Percentiles rank a stretch among this genome's conserved stretches.
These are phyloP conservation scores for Botrytis elliptica DNA, from an alignment of 2,329 filamentous ascomycete genomes.

Conservation along the genomic window DNA sequence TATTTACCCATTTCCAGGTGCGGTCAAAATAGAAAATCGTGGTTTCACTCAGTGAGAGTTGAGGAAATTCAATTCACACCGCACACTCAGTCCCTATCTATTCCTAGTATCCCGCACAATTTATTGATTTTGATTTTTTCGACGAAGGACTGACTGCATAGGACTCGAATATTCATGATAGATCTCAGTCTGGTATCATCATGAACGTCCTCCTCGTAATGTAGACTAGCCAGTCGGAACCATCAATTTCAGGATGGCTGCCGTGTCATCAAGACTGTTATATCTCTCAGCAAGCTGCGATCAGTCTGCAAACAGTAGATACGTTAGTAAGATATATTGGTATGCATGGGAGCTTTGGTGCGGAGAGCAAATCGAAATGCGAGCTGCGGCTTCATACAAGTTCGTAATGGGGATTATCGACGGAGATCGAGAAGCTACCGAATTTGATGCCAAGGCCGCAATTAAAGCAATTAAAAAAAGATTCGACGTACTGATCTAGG, in stretches of 20 bases:
- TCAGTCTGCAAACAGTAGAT: neutral
- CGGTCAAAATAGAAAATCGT: neutral
- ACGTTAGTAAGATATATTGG: neutral
- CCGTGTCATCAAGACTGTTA: neutral
- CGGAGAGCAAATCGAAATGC: neutral
- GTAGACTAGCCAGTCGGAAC: neutral
- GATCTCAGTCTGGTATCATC: neutral
- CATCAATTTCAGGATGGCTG: neutral
- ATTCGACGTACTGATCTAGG: neutral
- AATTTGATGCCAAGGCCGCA: neutral
- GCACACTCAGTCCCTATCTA: neutral
- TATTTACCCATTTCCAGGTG: neutral
- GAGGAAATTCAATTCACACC: neutral
- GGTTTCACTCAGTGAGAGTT: neutral
- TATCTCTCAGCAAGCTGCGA: neutral
- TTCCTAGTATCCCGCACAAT: neutral
- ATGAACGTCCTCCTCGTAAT: neutral
- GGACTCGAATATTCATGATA: neutral
- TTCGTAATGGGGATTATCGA: neutral
- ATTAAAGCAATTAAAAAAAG: rapidly evolving
- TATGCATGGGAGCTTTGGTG: neutral
- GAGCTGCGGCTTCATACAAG: neutral
- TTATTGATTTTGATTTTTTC: neutral
- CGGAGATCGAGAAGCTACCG: neutral
- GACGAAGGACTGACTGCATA: neutral